These are phyloP conservation scores for Venturia aucupariae DNA, from an alignment of 2,329 filamentous ascomycete species.

Conservation along the genomic window DNA sequence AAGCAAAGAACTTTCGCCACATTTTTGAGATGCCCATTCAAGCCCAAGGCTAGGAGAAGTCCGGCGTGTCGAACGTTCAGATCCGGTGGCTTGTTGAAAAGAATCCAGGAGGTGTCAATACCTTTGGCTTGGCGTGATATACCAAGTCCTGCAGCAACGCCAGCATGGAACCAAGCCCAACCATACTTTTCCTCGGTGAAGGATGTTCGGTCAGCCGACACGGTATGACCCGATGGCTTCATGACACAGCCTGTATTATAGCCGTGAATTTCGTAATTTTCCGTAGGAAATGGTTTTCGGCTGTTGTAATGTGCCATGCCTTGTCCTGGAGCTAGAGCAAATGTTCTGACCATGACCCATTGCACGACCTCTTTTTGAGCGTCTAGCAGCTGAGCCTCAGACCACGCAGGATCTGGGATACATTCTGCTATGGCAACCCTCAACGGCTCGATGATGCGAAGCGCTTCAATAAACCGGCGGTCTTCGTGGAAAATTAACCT, in stretches of 20 bases:
- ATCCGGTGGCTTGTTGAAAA: constrained; percentile 93
- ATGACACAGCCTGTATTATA: constrained; percentile 90
- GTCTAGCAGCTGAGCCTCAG: constrained; percentile 80
- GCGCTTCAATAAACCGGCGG: constrained; percentile 77
- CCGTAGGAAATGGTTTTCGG: constrained; percentile 79
- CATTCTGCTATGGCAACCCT: constrained; percentile 72
- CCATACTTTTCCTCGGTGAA: constrained; percentile 95
- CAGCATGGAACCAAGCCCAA: constrained; percentile 98
- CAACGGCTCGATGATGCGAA: constrained; percentile 73
- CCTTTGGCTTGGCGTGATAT: constrained; percentile 85
- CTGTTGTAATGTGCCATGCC: constrained; percentile 83
- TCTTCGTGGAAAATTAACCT: constrained; percentile 86
- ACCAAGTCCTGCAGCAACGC: constrained; percentile 82
- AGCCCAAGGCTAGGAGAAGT: constrained; percentile 77
- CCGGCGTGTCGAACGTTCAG: constrained; percentile 94
- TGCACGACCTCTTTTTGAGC: constrained; percentile 87
- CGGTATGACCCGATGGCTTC: constrained; percentile 82
- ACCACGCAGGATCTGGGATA: constrained; percentile 64
- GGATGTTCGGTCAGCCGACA: constrained; percentile 78
- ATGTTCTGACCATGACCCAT: constrained; percentile 73
- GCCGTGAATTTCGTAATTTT: constrained; percentile 79
- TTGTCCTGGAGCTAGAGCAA: constrained; percentile 80
- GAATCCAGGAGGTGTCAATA: constrained; percentile 97
- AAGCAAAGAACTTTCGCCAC: constrained; percentile 98
- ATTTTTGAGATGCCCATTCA: constrained; percentile 90